phyloP scores from a whole-genome alignment of 148 eudicot species.

The Rhododendron kiyosumense region DNA sequence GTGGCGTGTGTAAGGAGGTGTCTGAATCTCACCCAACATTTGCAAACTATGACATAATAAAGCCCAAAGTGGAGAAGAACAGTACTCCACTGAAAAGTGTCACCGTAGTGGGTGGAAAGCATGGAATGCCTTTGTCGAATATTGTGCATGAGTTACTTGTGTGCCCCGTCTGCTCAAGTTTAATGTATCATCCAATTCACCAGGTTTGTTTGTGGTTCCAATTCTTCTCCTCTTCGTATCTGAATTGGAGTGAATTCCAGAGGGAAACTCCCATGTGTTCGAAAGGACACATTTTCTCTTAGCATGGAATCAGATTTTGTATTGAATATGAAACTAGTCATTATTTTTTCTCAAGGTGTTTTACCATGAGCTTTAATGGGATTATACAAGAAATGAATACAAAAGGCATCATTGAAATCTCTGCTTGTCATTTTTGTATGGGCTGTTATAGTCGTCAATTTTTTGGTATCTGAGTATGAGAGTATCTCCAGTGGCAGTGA shows the following conservation, averaged over 20 bases:
- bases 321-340: not conserved
- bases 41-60: conserved; percentile 16
- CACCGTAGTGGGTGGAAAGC: conserved; percentile 23
- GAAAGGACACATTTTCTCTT: not conserved
- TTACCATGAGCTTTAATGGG: not conserved
- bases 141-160: conserved; percentile 42
- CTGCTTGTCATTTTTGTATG: not conserved
- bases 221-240: not conserved
- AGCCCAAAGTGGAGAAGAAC: conserved; percentile 21
- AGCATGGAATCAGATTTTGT: not conserved
- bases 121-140: conserved; percentile 25
- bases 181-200: conserved; percentile 48
- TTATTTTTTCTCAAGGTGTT: not conserved
- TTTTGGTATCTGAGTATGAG: too few species aligned
- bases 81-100: conserved; percentile 11
- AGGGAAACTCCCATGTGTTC: not conserved
- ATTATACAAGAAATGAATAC: not conserved
- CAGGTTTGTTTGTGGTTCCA: conserved; percentile 29
- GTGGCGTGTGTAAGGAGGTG: conserved; percentile 28
- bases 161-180: conserved; percentile 40
- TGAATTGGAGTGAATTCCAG: not conserved
- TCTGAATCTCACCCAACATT: conserved; percentile 31
- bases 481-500: not conserved
- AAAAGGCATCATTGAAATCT: not conserved
- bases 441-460: not conserved